Percentiles rank a stretch among this genome's conserved stretches.
Conservation (phyloP, 495 filamentous ascomycete species). For the Sordaria brevicollis region DNA sequence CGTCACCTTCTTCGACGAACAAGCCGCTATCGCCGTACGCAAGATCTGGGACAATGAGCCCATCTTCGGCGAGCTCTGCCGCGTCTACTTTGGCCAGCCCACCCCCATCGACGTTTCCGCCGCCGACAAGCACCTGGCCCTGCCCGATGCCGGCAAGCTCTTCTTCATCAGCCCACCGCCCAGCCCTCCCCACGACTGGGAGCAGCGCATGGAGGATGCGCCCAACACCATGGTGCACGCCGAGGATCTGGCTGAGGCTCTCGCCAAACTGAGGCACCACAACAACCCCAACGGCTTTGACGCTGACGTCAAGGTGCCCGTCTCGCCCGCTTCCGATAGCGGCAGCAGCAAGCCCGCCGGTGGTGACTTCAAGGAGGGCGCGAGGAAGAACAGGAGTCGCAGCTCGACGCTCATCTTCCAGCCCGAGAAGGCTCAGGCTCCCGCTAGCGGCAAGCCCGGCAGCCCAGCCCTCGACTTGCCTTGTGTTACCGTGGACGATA, state of each 20-base stretch:
- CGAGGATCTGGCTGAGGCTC: conserved; percentile 72
- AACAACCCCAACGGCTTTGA: conserved; percentile 13
- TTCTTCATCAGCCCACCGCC: conserved; percentile 97
- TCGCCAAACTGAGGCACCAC: conserved; percentile 53
- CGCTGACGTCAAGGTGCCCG: conserved; percentile 6
- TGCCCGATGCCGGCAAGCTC: conserved; percentile 78
- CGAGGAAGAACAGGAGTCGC: conserved; percentile 22
- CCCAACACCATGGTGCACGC: conserved; percentile 93
- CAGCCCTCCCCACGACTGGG: conserved; percentile 86
- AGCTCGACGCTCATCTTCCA: conserved; percentile 39
- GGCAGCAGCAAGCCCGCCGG: not conserved
- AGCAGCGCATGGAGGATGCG: conserved; percentile 76
- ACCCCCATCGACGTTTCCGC: conserved; percentile 41
- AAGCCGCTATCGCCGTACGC: conserved; percentile 64
- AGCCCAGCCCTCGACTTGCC: conserved; percentile 58
- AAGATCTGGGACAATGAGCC: conserved; percentile 58
- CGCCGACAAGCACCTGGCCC: conserved; percentile 60
- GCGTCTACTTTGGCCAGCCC: conserved; percentile 81
- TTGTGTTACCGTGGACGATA: conserved; percentile 85
- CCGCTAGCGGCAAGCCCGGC: conserved; percentile 42
- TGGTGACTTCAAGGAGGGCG: not conserved
- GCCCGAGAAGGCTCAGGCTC: conserved; percentile 37
- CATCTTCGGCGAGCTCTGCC: conserved; percentile 58
- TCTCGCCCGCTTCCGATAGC: conserved; percentile 22
- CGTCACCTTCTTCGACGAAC: conserved; percentile 67